A percentile compares a stretch with the other conserved stretches of the same genome.
Conservation (phyloP, 2,329 filamentous ascomycete species). For the Harringtonia lauricola region DNA sequence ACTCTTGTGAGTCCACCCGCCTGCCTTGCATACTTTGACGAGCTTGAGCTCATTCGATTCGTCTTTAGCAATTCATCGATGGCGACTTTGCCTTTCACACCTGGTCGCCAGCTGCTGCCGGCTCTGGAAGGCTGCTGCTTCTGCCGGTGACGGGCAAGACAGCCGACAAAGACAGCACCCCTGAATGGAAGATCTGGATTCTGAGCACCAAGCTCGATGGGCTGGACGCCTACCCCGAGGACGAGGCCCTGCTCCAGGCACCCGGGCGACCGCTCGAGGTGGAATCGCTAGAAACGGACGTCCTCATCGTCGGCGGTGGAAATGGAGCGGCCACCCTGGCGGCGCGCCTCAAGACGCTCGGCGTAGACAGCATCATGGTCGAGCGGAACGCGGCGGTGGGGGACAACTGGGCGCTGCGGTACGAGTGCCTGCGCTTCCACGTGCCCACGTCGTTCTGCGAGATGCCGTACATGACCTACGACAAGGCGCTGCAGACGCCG, state of each 20-base stretch:
- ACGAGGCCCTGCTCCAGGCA: neutral
- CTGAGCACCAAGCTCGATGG: slow-evolving; percentile 1
- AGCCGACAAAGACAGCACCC: too few relatives aligned
- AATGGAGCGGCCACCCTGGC: slow-evolving; percentile 1
- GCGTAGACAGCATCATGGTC: neutral
- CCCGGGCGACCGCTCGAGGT: neutral
- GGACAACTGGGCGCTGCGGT: slow-evolving; percentile 4
- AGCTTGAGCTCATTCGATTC: too few relatives aligned
- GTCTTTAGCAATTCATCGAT: neutral
- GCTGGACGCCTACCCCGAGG: neutral
- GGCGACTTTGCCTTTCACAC: slow-evolving; percentile 1
- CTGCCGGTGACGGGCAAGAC: neutral
- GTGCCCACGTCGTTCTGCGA: slow-evolving; percentile 1
- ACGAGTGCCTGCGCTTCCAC: slow-evolving; percentile 2
- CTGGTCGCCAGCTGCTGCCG: neutral
- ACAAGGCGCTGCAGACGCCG: slow-evolving; percentile 2
- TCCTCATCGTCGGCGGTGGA: slow-evolving; percentile 3
- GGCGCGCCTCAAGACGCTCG: slow-evolving; percentile 2
- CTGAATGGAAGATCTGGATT: slow-evolving; percentile 6
- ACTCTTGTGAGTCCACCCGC: neutral
- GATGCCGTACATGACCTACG: slow-evolving; percentile 2
- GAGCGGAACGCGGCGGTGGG: neutral
- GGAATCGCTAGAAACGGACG: neutral
- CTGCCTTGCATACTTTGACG: neutral
- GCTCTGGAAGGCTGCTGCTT: neutral